Base-by-base conservation (phyloP, 2,329 filamentous ascomycete genomes). In the Cladosporium sp. region DNA sequence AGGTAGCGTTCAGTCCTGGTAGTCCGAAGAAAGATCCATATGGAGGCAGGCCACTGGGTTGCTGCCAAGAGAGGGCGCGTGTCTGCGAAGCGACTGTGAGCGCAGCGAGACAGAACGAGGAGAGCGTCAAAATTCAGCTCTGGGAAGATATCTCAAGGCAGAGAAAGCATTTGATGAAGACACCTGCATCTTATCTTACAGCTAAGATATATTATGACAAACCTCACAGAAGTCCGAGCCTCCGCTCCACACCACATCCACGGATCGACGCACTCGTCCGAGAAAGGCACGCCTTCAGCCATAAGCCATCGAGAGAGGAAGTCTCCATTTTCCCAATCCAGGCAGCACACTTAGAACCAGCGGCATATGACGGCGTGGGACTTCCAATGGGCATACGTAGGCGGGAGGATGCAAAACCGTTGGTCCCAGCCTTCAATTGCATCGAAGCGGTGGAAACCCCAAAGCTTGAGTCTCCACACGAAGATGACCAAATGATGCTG, bases 1-100 rank as follows among this genome's bases (percentile, higher is more conserved):
- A 72, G 8, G 70, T 62, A 11, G 59, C 67, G 43, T 70, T 67
- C 21, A 57, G 30, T 18, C 67, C 68, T 21, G 67, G 67, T 25
- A 69, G 59, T 28, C 69, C 69, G 43, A 70, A 70, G 18, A 64
- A 68, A 25, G 63, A 62, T 14, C 69, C 69, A 30, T 62, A 54
- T 18, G 30, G 46, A 21, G 46, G 59, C 10, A 30, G 23, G 11
- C 59, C 59, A 8, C 2, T 30, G 6, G 59, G 59, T 21, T 62
- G 59, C 23, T 62, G 13, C 59, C 59, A 62, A 2, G 59, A 54
- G 21, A 62, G 48, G 3, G 59, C 59, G 16, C 21, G 13, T 5
- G 59, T 16, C 18, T 54, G 59, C 13, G 59, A 54, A n/a, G 32
- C 30, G n/a, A 14, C 32, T 25, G 48, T 48, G 16, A 62, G 14